Base-by-base conservation (phyloP, 169 alveolate species). In the Babesia caballi region DNA sequence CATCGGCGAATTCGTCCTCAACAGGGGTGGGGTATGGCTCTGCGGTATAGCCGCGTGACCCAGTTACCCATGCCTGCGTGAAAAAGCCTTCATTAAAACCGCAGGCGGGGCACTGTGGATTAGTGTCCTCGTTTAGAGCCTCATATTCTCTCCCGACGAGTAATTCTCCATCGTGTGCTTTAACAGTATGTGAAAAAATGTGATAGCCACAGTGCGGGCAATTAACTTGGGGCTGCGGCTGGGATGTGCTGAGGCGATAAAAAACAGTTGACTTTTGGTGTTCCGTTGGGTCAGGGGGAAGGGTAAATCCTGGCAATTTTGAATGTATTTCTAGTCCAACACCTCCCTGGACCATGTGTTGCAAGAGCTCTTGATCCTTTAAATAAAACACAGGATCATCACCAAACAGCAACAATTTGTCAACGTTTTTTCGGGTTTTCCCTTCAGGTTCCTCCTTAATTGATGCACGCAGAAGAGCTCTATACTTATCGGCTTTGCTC, bases 21-120 rank as follows among this genome's bases (percentile, higher is more conserved):
- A 59, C 67, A 12, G 77, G 77, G 19, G 28, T 74, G 14, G 66
- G 66, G 36, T 74, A 61, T 0, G 77, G 84, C 23, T 74, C 75
- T n/a, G 35, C 27, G n/a, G 82, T 17, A 51, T 63, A 61, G 17
- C 77, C 77, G 23, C 84, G 69, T 4, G 63, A 53, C 3, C 80
- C 85, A 19, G 85, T 75, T 40, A 46, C 30, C 68, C 78, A 75
- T 11, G 25, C 6, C 17, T 36, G 52, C 32, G 41, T 19, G 11
- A 66, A 33, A 1, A 1, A 3, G 11, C 42, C 19, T 4, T 21
- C 27, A 1, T 17, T 5, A 0, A 15, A 4, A 0, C 56, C 42
- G 52, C 85, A 77, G 19, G 19, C 54, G 1, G 72, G 81, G 38
- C 85, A 77, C 3, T 21, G 36, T 11, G 49, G 35, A 19, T 33